phyloP scores from a whole-genome alignment of 192 early-diverging fungal genomes.

The Coemansia erecta region DNA sequence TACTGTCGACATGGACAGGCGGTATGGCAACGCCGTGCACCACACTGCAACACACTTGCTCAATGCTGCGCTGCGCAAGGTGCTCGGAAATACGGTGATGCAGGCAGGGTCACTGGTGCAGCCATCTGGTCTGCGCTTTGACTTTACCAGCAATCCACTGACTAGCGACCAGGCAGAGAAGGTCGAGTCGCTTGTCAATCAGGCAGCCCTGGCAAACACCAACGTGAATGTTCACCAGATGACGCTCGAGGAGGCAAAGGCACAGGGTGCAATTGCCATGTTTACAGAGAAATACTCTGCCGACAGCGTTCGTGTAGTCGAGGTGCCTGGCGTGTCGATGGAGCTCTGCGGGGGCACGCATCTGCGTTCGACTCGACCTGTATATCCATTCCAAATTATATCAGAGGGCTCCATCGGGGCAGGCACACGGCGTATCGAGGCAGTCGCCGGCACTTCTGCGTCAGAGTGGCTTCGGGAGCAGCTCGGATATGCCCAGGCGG shows the following conservation, averaged over 20 bases:
- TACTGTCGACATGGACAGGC: constrained; percentile 81
- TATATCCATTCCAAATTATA: constrained; percentile 81
- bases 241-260: constrained; percentile 72
- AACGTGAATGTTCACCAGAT: constrained; percentile 79
- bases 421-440: constrained; percentile 93
- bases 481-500: constrained; percentile 59
- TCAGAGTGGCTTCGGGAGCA: constrained; percentile 65
- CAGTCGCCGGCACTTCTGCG: constrained; percentile 89
- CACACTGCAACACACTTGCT: constrained; percentile 96
- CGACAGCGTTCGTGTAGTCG: constrained; percentile 91
- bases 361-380: constrained; percentile 80
- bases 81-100: constrained; percentile 68
- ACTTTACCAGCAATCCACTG: constrained; percentile 77
- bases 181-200: constrained; percentile 74
- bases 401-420: constrained; percentile 90
- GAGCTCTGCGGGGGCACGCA: constrained; percentile 99
- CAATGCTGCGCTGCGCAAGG: constrained; percentile 86
- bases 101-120: constrained; percentile 95
- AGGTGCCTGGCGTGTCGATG: constrained; percentile 74
- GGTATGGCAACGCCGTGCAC: constrained; percentile 86
- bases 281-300: constrained; percentile 94
- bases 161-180: constrained; percentile 60
- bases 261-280: constrained; percentile 83
- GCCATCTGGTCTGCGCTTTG: constrained; percentile 89
- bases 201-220: constrained; percentile 70